Conservation (phyloP, 208 protist genomes). For the Crithidia brevicula region DNA sequence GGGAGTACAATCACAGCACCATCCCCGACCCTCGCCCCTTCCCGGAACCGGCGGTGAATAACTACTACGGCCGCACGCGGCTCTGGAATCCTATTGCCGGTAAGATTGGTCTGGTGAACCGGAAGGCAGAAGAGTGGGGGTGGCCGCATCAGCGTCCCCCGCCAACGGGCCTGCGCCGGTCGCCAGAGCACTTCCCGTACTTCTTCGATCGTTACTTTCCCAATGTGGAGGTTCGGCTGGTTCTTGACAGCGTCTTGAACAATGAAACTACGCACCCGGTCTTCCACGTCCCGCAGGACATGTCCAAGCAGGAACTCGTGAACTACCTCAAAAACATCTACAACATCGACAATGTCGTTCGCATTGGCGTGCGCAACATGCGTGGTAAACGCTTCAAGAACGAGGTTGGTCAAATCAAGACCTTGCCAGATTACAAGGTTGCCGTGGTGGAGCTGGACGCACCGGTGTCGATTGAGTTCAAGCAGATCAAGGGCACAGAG, state of each 20-base stretch:
- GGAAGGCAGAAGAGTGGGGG: constrained; percentile 80
- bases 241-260: constrained; percentile 90
- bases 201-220: constrained; percentile 89
- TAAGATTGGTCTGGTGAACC: constrained; percentile 82
- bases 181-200: constrained; percentile 77
- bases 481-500: constrained; percentile 90
- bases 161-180: constrained; percentile 78
- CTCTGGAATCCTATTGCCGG: constrained; percentile 87
- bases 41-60: constrained; percentile 87
- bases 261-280: constrained; percentile 80
- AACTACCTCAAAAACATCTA: constrained; percentile 91
- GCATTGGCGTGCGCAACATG: constrained; percentile 71
- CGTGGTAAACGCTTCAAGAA: constrained; percentile 85
- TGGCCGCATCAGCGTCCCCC: constrained; percentile 79
- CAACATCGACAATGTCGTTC: constrained; percentile 81
- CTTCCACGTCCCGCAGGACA: constrained; percentile 85
- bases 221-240: constrained; percentile 71
- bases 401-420: constrained; percentile 86
- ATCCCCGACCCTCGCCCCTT: constrained; percentile 80
- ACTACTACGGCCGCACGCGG: constrained; percentile 85
- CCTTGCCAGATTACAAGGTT: constrained; percentile 78
- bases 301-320: constrained; percentile 83
- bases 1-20: constrained; percentile 71
- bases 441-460: constrained; percentile 83
- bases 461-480: constrained; percentile 83